Evolutionary conservation across 148 eudicot species (phyloP).

Genomic region (Diospyros kaki): DNA sequence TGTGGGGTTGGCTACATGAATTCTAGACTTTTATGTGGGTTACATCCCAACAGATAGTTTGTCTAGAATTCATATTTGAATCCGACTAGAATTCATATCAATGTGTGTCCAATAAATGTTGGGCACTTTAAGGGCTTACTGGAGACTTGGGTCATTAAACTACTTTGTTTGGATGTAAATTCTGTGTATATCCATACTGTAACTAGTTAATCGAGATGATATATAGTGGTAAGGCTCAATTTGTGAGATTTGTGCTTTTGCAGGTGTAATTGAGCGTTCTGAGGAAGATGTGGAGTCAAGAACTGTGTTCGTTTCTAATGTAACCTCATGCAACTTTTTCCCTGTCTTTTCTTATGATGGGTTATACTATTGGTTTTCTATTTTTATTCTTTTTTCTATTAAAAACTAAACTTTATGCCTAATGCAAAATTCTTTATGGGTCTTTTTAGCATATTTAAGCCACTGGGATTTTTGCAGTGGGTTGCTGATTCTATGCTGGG

Average conservation of each 20-base stretch:
- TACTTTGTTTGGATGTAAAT: slow-evolving; percentile 1
- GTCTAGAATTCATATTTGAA: no score
- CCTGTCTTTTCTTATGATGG: slow-evolving; percentile 5
- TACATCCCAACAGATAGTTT: no score
- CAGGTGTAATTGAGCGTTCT: slow-evolving; percentile 30
- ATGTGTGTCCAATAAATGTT: no score
- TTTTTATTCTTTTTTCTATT: background rate
- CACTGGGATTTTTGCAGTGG: background rate
- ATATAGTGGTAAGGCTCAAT: slow-evolving; percentile 6
- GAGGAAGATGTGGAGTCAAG: slow-evolving; percentile 33
- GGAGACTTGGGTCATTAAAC: background rate
- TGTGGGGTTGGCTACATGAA: no score
- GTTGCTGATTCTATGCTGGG: background rate
- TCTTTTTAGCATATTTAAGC: background rate
- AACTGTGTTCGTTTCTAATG: slow-evolving; percentile 42
- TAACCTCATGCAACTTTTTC: slow-evolving; percentile 22
- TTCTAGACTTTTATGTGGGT: no score
- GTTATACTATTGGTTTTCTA: background rate
- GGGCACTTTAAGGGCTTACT: background rate
- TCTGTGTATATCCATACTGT: background rate
- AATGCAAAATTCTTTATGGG: background rate
- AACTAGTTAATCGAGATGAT: background rate
- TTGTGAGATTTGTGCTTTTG: slow-evolving; percentile 25
- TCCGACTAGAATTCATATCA: no score
- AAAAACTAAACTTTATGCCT: background rate